phyloP scores from a whole-genome alignment of 768 basidiomycete genomes.

The Leccinum boreale region DNA sequence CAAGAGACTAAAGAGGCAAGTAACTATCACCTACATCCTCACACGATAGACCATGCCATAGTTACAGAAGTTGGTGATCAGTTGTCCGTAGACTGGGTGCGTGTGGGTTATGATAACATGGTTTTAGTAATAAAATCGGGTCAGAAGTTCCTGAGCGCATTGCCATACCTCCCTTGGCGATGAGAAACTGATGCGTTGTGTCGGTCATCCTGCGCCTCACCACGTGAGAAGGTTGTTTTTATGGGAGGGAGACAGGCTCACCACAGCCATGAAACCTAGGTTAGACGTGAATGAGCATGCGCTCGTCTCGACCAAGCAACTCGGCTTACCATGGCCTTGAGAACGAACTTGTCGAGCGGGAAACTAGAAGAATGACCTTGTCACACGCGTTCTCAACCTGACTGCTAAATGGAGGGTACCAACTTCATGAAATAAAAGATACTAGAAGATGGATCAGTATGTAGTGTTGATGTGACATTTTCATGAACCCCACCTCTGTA shows the following conservation, averaged over 20 bases:
- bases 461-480: neutral
- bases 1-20: neutral
- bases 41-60: slow-evolving; percentile 5
- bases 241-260: neutral
- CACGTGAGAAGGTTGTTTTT: neutral
- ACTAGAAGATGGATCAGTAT: neutral
- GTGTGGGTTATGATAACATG: neutral
- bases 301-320: neutral
- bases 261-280: slow-evolving; percentile 20
- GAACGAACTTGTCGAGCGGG: neutral
- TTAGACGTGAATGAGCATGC: neutral
- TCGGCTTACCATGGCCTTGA: slow-evolving; percentile 12
- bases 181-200: slow-evolving; percentile 14
- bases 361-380: slow-evolving; percentile 2
- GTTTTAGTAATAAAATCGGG: slow-evolving; percentile 1
- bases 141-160: neutral
- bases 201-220: slow-evolving; percentile 12
- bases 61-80: slow-evolving; percentile 16
- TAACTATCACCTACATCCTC: slow-evolving; percentile 7
- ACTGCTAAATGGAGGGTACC: neutral
- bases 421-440: slow-evolving; percentile 21
- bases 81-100: slow-evolving; percentile 8
- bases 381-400: neutral
- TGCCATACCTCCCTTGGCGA: slow-evolving; percentile 17
- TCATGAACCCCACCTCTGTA: slow-evolving; percentile 16